Evolutionary conservation across 148 eudicot genomes (phyloP), one percentile per base, ranked within the genome.

Genomic region (Cornus kousa): DNA sequence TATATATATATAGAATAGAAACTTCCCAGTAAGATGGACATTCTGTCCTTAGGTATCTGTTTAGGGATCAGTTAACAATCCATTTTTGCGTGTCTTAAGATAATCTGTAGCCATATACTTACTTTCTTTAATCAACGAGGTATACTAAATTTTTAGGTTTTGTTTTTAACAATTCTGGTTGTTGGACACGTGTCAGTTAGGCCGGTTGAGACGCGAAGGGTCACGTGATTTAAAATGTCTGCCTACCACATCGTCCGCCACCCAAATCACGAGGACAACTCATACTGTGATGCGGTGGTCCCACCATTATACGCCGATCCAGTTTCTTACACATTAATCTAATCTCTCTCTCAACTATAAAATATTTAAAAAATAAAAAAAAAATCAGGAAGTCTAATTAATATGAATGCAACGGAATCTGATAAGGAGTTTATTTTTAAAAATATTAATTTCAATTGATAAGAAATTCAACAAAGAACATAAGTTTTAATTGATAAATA

Each of bases 181-280:
- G 50, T 67, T 1, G 37, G 78, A 87, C 85, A 88, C 91, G 97
- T 90, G 90, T 80, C 83, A n/a, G n/a, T 3, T 32, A 19, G 2
- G 71, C 79, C 88, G 87, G 83, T 88, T 81, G 82, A 79, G 35
- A 75, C 80, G 90, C 83, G 84, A 80, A 82, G 81, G 81, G 65
- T 91, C 96, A 91, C 96, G 97, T 91, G 96, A 88, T 91, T 43
- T 79, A 84, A 84, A 88, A 83, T 71, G 87, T 78, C 71, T 80
- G 83, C 85, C 84, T 74, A 82, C 90, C 86, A 82, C 82, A 89
- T 75, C 77, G 78, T 75, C 82, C 87, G 91, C 91, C 93, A 85
- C 93, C 92, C 90, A 80, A 90, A 87, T 93, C 97, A 89, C 97
- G 97, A 91, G 97, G 97, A 93, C 97, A 93, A 91, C 97, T 91